Base-by-base conservation (phyloP, 2,329 filamentous ascomycete genomes). In the Setomelanomma holmii region DNA sequence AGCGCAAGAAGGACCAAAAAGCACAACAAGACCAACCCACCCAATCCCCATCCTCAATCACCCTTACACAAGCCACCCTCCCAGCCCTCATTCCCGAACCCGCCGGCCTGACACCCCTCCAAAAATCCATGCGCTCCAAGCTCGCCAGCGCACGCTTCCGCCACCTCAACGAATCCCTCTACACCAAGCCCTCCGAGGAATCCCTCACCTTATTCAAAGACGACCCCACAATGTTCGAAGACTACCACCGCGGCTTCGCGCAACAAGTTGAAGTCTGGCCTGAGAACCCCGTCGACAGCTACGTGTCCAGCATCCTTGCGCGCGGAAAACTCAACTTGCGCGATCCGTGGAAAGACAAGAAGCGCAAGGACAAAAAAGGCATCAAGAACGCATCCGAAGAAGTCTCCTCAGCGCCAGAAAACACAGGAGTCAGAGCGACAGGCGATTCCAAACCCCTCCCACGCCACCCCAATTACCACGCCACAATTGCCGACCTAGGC, bases 251-350 rank as follows among this genome's bases (percentile, higher is more conserved):
- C 55, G 95, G 95, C 27, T 99, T 99, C 82, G 89, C 93, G 1
- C 90, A 93, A 46, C 95, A 99, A 78, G 95, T 98, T 53, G 88
- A 91, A 69, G 89, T 93, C 2, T 99, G 95, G 95, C 95, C 95
- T 6, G 90, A 93, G 70, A 99, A 99, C 76, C 95, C 95, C 0
- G 91, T 99, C 40, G 90, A 97, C 73, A 86, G 84, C 51, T 98
- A 96, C 78, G 87, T 97, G 59, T 72, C 78, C 22, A 83, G 88
- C 44, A 86, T 98, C 60, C 82, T 86, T 49, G 71, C 77, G 14
- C 86, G 93, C n/a, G 91, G 84, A 17, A 84, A 82, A 41, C 76
- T 86, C 17, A 70, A 74, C 23, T 60, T 67, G 42, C 63, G 66
- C 30, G 74, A 66, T 40, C 70, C 64, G 10, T 66, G 60, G 53